These are phyloP conservation scores for Bipolaris zeicola DNA, from an alignment of 2,329 filamentous ascomycete genomes.

Conservation along the genomic window DNA sequence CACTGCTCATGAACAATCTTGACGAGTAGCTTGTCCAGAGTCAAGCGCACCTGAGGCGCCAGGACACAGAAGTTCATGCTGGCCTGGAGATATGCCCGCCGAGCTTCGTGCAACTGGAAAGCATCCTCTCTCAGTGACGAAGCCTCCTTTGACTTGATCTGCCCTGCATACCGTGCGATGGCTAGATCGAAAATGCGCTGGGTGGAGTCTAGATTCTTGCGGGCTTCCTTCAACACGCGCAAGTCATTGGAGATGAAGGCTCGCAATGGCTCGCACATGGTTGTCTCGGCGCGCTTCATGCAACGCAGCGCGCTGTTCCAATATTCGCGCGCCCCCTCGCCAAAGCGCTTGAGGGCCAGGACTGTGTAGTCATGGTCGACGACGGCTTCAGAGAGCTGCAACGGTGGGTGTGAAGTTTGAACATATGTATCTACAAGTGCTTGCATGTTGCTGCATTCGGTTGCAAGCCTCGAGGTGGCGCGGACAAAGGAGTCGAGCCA, in stretches of 20 bases:
- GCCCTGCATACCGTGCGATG: conserved; percentile 78
- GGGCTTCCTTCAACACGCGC: conserved; percentile 82
- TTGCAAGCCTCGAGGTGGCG: conserved; percentile 64
- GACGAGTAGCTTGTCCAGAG: conserved; percentile 85
- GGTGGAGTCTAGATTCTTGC: conserved; percentile 74
- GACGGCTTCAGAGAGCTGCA: conserved; percentile 77
- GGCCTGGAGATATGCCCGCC: conserved; percentile 87
- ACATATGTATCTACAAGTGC: conserved; percentile 78
- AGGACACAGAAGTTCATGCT: conserved; percentile 92
- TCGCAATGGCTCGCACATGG: conserved; percentile 81
- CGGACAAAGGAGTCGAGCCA: conserved; percentile 81
- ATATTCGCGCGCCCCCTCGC: conserved; percentile 85
- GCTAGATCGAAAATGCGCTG: conserved; percentile 86
- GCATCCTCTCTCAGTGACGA: conserved; percentile 92
- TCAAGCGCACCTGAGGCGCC: conserved; percentile 81
- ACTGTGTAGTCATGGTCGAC: conserved; percentile 96
- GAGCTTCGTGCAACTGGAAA: conserved; percentile 90
- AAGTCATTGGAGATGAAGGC: conserved; percentile 79
- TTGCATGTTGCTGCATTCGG: conserved; percentile 76
- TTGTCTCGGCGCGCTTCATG: conserved; percentile 76
- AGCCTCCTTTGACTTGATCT: conserved; percentile 92
- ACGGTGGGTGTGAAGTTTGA: conserved; percentile 73
- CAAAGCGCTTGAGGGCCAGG: conserved; percentile 81
- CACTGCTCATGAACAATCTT: conserved; percentile 84
- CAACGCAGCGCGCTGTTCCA: conserved; percentile 77